phyloP scores from a whole-genome alignment of 148 eudicot genomes.

The Bassia scoparia region DNA sequence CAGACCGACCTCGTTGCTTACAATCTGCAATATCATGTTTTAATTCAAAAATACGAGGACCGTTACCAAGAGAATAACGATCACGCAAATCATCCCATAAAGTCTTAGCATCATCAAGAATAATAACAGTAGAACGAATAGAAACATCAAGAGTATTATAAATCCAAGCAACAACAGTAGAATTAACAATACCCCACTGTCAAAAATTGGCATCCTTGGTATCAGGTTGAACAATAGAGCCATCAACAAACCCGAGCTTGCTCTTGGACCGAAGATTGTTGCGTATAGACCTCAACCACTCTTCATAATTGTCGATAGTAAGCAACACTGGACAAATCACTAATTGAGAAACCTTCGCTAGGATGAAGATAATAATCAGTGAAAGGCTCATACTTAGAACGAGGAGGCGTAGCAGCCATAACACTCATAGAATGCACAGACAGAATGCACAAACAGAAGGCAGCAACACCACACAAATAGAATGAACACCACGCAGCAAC shows the following conservation, averaged over 20 bases:
- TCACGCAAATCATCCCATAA: neutral
- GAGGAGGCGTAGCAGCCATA: too few relatives aligned
- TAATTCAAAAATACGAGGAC: constrained; percentile 1
- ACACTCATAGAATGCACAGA: too few relatives aligned
- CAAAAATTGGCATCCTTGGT: neutral
- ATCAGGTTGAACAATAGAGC: neutral
- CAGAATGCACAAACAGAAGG: too few relatives aligned
- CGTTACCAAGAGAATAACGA: neutral
- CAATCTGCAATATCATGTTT: neutral
- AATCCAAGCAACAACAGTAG: neutral
- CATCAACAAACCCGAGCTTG: neutral
- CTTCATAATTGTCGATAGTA: too few relatives aligned
- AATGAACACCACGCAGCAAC: too few relatives aligned
- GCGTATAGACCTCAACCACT: neutral
- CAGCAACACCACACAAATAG: too few relatives aligned
- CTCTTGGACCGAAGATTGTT: neutral
- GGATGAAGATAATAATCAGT: too few relatives aligned
- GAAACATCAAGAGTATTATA: neutral
- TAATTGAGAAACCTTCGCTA: too few relatives aligned
- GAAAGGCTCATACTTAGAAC: too few relatives aligned
- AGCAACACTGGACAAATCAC: too few relatives aligned
- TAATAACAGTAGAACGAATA: neutral
- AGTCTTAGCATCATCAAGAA: neutral
- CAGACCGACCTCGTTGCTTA: neutral
- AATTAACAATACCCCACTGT: constrained; percentile 2